A percentile compares a stretch with the other conserved stretches of the same genome.
phyloP scores from a whole-genome alignment of 2,329 filamentous ascomycete genomes.

The Aspergillus sp. region DNA sequence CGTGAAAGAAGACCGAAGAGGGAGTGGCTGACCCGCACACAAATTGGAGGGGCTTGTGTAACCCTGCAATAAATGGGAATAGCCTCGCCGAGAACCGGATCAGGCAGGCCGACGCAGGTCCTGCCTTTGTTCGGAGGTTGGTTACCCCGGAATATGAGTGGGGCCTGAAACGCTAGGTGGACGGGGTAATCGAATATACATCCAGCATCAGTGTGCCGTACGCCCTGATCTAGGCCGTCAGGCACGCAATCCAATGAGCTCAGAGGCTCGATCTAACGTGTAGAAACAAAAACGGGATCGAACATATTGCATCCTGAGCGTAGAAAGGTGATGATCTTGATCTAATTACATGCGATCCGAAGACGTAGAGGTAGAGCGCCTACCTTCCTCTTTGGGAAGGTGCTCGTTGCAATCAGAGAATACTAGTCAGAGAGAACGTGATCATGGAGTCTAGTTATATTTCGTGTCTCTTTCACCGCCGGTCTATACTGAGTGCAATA shows the following conservation, averaged over 20 bases:
- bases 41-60: constrained; percentile 1
- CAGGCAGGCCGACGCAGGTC: neutral
- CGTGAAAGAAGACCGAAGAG: neutral
- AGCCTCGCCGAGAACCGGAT: neutral
- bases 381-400: too few species aligned
- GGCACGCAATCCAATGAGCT: too few species aligned
- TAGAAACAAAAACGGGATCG: too few species aligned
- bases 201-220: neutral
- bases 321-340: too few species aligned
- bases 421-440: neutral
- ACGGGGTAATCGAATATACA: neutral
- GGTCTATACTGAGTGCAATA: too few species aligned
- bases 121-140: neutral
- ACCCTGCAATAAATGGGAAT: neutral
- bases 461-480: too few species aligned
- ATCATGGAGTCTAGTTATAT: too few species aligned
- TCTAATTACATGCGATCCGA: too few species aligned
- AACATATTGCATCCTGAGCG: too few species aligned
- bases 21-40: neutral
- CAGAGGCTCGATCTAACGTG: too few species aligned
- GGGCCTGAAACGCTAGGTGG: neutral
- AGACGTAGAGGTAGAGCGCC: too few species aligned
- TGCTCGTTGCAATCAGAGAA: neutral
- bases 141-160: neutral
- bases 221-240: too few species aligned